Conservation (phyloP, 2,329 filamentous ascomycete genomes). For the Ophiocordyceps unilateralis region DNA sequence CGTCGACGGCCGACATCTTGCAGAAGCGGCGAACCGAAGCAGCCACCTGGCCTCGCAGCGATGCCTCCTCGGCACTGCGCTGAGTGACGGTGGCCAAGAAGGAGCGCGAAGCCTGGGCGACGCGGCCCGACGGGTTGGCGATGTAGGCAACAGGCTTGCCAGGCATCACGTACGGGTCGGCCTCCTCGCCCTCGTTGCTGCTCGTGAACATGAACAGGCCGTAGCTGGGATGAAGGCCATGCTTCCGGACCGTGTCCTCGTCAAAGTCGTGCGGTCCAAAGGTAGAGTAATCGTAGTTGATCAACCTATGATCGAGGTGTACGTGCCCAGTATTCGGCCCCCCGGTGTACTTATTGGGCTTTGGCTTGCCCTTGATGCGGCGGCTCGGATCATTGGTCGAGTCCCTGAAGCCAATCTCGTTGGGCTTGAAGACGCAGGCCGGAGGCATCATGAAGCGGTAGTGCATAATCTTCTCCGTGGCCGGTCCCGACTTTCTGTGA, state of each 20-base stretch:
- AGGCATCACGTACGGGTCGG: conserved; percentile 23
- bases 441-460: conserved; percentile 33
- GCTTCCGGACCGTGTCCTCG: conserved; percentile 27
- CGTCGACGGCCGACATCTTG: conserved; percentile 15
- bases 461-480: conserved; percentile 25
- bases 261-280: conserved; percentile 33
- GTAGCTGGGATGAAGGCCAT: conserved; percentile 33
- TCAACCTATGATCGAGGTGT: conserved; percentile 36
- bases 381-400: conserved; percentile 31
- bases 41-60: conserved; percentile 16
- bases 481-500: conserved; percentile 6
- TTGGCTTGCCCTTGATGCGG: not conserved
- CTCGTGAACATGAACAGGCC: conserved; percentile 34
- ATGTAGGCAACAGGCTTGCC: conserved; percentile 31
- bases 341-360: conserved; percentile 26
- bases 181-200: conserved; percentile 24
- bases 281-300: conserved; percentile 32
- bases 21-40: conserved; percentile 20
- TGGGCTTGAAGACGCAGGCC: conserved; percentile 28
- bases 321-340: conserved; percentile 34
- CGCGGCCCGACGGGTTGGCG: conserved; percentile 26
- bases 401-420: conserved; percentile 43
- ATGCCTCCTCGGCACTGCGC: conserved; percentile 15
- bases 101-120: conserved; percentile 30
- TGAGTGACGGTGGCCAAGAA: conserved; percentile 18